These are phyloP conservation scores for Stachybotrys elegans DNA, from an alignment of 2,329 filamentous ascomycete species.

Conservation along the genomic window DNA sequence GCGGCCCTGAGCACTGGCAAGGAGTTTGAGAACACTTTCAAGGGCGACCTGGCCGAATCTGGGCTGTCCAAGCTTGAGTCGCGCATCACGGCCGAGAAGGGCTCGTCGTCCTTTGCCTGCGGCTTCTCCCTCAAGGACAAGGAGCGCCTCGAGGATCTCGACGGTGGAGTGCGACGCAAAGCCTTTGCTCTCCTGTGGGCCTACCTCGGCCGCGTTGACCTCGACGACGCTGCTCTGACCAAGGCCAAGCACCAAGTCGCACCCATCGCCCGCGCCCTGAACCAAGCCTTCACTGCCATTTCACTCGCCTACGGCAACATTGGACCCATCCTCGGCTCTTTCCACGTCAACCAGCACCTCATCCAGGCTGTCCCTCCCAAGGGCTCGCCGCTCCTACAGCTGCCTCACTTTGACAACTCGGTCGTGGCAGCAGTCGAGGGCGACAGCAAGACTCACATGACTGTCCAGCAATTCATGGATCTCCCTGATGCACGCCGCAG, in stretches of 20 bases:
- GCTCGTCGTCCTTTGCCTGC: constrained; percentile 42
- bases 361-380: constrained; percentile 85
- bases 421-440: constrained; percentile 66
- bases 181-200: constrained; percentile 89
- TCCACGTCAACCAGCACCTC: constrained; percentile 76
- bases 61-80: constrained; percentile 82
- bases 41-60: constrained; percentile 72
- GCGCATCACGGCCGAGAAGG: constrained; percentile 61
- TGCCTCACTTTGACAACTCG: constrained; percentile 75
- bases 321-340: constrained; percentile 74
- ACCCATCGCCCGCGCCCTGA: constrained; percentile 78
- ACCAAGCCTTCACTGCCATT: constrained; percentile 82
- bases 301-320: constrained; percentile 83
- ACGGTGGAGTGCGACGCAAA: constrained; percentile 77
- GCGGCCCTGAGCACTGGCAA: constrained; percentile 77
- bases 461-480: constrained; percentile 84
- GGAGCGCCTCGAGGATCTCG: constrained; percentile 71
- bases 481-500: constrained; percentile 71
- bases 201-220: constrained; percentile 82
- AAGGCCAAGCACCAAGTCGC: constrained; percentile 86
- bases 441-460: constrained; percentile 68
- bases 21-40: constrained; percentile 74
- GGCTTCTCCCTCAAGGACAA: constrained; percentile 70
- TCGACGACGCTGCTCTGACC: constrained; percentile 72
- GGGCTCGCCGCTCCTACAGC: constrained; percentile 82